These are phyloP conservation scores for Penicillium crystallinum DNA, from an alignment of 495 filamentous ascomycete genomes.

Conservation along the genomic window DNA sequence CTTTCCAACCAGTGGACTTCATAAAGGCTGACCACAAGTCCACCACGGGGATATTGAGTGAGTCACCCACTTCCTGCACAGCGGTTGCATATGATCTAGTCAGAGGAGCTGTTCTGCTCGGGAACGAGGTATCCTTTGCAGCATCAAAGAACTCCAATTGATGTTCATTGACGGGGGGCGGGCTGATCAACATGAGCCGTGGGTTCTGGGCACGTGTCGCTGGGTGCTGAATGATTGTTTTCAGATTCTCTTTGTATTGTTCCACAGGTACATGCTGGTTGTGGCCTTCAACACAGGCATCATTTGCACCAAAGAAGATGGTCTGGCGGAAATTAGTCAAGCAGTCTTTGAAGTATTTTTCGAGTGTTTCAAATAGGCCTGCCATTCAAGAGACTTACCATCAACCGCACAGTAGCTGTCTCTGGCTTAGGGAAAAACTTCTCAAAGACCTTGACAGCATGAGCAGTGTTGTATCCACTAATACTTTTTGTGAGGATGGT, in stretches of 20 bases:
- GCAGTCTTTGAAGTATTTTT: constrained; percentile 5
- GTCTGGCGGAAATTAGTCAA: constrained; percentile 39
- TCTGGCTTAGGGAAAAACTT: constrained; percentile 52
- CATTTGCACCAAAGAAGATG: constrained; percentile 84
- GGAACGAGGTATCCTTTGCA: constrained; percentile 24
- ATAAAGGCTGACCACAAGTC: constrained; percentile 75
- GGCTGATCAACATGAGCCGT: constrained; percentile 69
- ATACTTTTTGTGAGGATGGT: not conserved
- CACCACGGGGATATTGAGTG: constrained; percentile 58
- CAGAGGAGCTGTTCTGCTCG: constrained; percentile 54
- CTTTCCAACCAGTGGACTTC: constrained; percentile 57
- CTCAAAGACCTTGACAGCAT: constrained; percentile 55
- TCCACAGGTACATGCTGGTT: constrained; percentile 70
- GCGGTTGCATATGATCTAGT: constrained; percentile 70
- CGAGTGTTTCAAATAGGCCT: not conserved
- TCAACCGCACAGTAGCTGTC: constrained; percentile 54
- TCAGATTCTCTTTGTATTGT: constrained; percentile 66
- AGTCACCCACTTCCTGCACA: constrained; percentile 57
- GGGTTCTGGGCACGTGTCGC: constrained; percentile 62
- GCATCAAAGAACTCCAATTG: constrained; percentile 40
- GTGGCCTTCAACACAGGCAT: constrained; percentile 60
- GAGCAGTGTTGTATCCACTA: constrained; percentile 64
- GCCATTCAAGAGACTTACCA: constrained; percentile 47
- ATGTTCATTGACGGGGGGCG: constrained; percentile 78
- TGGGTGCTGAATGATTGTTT: constrained; percentile 62